phyloP scores from a whole-genome alignment of 1,139 yeast species.

The Saccharomycopsis crataegensis region DNA sequence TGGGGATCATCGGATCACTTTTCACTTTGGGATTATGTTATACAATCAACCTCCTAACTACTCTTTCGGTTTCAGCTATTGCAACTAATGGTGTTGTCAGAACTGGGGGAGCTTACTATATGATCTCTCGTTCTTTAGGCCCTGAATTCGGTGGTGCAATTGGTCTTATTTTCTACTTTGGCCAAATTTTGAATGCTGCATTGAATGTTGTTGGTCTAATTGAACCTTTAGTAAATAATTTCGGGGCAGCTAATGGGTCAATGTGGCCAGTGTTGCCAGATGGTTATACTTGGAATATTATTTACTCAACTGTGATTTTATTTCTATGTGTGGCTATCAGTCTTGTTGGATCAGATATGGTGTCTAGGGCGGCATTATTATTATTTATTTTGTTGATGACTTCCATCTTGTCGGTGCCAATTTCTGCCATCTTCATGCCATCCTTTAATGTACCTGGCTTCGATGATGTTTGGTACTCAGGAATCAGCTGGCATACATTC shows the following conservation, averaged over 20 bases:
- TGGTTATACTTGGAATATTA: slow-evolving; percentile 47
- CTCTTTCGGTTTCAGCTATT: slow-evolving; percentile 68
- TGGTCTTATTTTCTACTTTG: slow-evolving; percentile 68
- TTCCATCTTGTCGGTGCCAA: slow-evolving; percentile 77
- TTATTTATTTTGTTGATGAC: slow-evolving; percentile 60
- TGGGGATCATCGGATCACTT: slow-evolving; percentile 63
- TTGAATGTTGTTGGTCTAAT: slow-evolving; percentile 75
- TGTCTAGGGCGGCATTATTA: slow-evolving; percentile 75
- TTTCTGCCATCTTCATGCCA: slow-evolving; percentile 57
- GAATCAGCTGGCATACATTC: slow-evolving; percentile 62
- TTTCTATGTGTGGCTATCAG: slow-evolving; percentile 72
- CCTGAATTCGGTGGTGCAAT: slow-evolving; percentile 84
- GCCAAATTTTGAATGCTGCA: slow-evolving; percentile 69
- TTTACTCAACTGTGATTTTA: slow-evolving; percentile 60
- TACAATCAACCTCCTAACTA: slow-evolving; percentile 58
- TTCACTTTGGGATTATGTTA: slow-evolving; percentile 54
- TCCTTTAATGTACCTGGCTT: slow-evolving; percentile 51
- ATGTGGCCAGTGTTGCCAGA: slow-evolving; percentile 47
- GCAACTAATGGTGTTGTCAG: slow-evolving; percentile 78
- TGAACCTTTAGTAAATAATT: slow-evolving; percentile 63
- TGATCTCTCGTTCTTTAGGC: slow-evolving; percentile 73
- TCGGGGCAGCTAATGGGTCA: slow-evolving; percentile 49
- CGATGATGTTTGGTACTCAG: slow-evolving; percentile 49
- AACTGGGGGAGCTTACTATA: slow-evolving; percentile 81
- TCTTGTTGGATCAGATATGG: slow-evolving; percentile 73